Evolutionary conservation across 768 basidiomycete species (phyloP).

Genomic region (Leucogyrophana mollusca): DNA sequence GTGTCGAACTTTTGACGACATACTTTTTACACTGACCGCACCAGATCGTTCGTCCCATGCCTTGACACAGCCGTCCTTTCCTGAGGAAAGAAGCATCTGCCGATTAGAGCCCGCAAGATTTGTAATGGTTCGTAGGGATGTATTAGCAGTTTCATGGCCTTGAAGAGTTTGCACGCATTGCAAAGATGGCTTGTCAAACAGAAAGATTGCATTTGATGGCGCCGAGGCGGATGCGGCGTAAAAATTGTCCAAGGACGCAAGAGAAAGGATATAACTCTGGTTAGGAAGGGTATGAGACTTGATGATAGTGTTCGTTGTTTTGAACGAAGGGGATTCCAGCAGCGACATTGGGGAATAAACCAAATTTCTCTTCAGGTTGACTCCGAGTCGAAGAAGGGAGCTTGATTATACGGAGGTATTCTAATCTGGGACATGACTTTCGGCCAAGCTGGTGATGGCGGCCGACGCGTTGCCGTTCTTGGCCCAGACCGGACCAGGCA

Average conservation of each 20-base stretch:
- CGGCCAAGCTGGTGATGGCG: constrained; percentile 5
- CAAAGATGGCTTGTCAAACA: constrained; percentile 62
- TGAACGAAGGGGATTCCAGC: constrained; percentile 19
- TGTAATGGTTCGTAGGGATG: constrained; percentile 47
- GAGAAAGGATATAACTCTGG: constrained; percentile 59
- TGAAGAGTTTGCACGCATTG: constrained; percentile 43
- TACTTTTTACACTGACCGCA: constrained; percentile 57
- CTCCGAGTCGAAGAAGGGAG: not conserved
- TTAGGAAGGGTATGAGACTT: constrained; percentile 35
- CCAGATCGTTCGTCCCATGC: constrained; percentile 72
- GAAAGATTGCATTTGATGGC: constrained; percentile 59
- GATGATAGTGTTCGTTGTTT: constrained; percentile 18
- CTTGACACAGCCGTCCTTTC: constrained; percentile 69
- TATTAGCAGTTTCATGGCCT: constrained; percentile 60
- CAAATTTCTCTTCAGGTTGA: not conserved
- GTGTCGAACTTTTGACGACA: constrained; percentile 23
- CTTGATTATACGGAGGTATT: constrained; percentile 14
- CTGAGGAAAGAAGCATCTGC: constrained; percentile 58
- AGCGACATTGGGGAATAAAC: constrained; percentile 22
- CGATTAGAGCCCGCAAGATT: constrained; percentile 40
- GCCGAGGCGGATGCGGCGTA: constrained; percentile 65
- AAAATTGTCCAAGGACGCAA: constrained; percentile 48
- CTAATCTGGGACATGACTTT: constrained; percentile 24
- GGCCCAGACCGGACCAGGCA: not conserved
- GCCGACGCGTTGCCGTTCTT: constrained; percentile 1